Percentiles rank a stretch among this genome's conserved stretches.
These are phyloP conservation scores for Sporothrix pallida DNA, from an alignment of 2,329 filamentous ascomycete genomes.

Conservation along the genomic window DNA sequence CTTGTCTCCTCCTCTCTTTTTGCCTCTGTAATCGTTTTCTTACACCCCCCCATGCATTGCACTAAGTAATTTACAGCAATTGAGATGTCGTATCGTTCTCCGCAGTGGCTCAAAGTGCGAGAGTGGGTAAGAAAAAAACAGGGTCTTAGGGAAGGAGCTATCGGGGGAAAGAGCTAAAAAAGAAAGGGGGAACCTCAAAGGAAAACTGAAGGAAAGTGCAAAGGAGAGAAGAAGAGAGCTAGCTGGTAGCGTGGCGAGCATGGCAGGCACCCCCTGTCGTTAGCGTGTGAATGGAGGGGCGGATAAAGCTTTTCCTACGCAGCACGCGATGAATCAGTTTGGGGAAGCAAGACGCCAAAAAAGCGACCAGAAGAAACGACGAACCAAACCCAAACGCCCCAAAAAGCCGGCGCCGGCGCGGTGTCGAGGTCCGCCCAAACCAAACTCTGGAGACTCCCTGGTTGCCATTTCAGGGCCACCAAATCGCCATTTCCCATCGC, in stretches of 20 bases:
- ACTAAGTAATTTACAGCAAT: conserved; percentile 9
- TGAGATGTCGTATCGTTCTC: conserved; percentile 24
- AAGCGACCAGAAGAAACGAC: too few relatives aligned
- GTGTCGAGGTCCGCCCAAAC: not conserved
- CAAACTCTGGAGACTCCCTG: not conserved
- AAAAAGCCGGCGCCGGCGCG: too few relatives aligned
- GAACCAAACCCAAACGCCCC: too few relatives aligned
- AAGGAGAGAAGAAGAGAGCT: not conserved
- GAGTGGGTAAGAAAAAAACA: conserved; percentile 15
- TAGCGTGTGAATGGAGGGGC: not conserved
- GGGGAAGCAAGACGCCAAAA: too few relatives aligned
- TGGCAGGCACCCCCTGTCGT: not conserved
- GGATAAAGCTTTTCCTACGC: conserved; percentile 22
- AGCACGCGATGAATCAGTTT: conserved; percentile 16
- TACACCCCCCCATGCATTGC: not conserved
- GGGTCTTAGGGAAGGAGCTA: not conserved
- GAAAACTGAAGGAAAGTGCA: not conserved
- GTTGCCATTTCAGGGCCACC: not conserved
- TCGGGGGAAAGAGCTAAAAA: not conserved
- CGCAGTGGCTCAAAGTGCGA: not conserved
- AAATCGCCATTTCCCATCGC: not conserved
- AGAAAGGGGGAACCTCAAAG: not conserved
- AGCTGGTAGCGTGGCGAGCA: not conserved
- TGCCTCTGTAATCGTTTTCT: not conserved
- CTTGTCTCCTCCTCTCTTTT: not conserved